phyloP scores from a whole-genome alignment of 768 basidiomycete genomes.

The Terana coerulea region DNA sequence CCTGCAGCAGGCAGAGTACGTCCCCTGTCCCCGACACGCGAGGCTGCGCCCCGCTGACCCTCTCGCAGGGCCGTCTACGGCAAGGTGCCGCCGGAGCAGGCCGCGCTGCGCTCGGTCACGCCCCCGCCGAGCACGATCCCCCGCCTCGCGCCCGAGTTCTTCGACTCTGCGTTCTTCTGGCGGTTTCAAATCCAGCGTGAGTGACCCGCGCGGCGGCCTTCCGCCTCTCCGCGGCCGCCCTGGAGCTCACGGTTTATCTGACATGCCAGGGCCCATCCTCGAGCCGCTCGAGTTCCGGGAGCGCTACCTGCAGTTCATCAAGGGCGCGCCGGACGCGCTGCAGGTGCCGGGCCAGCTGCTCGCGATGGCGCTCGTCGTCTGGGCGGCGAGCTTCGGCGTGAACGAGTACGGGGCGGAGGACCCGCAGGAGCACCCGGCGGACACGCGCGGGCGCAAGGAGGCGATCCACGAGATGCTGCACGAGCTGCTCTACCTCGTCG shows the following conservation, averaged over 20 bases:
- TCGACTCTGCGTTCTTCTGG: slow-evolving; percentile 79
- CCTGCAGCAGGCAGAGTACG: slow-evolving; percentile 82
- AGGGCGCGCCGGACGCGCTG: slow-evolving; percentile 54
- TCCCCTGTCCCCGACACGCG: slow-evolving; percentile 18
- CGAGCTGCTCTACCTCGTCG: slow-evolving; percentile 77
- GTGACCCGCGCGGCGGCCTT: slow-evolving; percentile 20
- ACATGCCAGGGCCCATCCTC: slow-evolving; percentile 77
- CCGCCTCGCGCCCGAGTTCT: slow-evolving; percentile 72
- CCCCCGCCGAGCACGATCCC: slow-evolving; percentile 60
- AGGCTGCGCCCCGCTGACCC: too few relatives aligned
- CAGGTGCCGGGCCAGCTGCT: slow-evolving; percentile 74
- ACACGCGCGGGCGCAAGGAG: slow-evolving; percentile 42
- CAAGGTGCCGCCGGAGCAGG: slow-evolving; percentile 50
- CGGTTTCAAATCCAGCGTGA: slow-evolving; percentile 84
- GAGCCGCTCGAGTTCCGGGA: slow-evolving; percentile 76
- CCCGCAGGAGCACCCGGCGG: slow-evolving; percentile 31
- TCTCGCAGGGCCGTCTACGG: slow-evolving; percentile 69
- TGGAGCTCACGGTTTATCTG: slow-evolving; percentile 3
- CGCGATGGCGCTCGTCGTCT: slow-evolving; percentile 75
- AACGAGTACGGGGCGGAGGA: slow-evolving; percentile 69
- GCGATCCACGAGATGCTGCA: slow-evolving; percentile 65
- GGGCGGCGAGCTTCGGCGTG: slow-evolving; percentile 88
- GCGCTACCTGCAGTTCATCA: slow-evolving; percentile 64
- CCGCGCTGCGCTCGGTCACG: slow-evolving; percentile 29
- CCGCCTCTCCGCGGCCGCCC: not conserved